Base-by-base conservation (phyloP, 495 filamentous ascomycete genomes). In the Aspergillus nanangensis region DNA sequence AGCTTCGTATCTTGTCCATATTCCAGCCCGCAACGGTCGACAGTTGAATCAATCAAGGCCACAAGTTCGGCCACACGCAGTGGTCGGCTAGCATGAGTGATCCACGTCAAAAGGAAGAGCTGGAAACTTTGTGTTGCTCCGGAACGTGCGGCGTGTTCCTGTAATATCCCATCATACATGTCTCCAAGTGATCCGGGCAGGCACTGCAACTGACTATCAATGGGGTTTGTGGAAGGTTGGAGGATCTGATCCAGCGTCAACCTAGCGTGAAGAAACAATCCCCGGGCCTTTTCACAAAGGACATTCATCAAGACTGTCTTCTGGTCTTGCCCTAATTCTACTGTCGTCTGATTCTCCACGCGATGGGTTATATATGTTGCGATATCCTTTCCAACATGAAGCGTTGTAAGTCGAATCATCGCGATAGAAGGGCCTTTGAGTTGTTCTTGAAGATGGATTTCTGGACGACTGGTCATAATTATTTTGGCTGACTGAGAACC, bases 11-110 rank as follows among this genome's bases (percentile, higher is more conserved):
- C 50, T 43, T 60, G 52, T 8, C 13, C 21, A 8, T 5, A 3
- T 3, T 37, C 15, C 8, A 44, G 34, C 11, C 41, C 48, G n/a
- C 34, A 14, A 15, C 34, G 36, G 13, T 50, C 23, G 25, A 38
- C 25, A 29, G 44, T 29, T 15, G 50, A 47, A 34, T 61, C 49
- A 21, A 69, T 48, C 51, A 71, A 51, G 2, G 63, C 59, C 13
- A 71, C 67, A 17, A 78, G 23, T 47, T 80, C 77, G 0, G 75
- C 53, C 1, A 78, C 51, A 21, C 75, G 71, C 7, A 79, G 58
- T 4, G 75, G 75, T 1, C 75, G 64, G n/a, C 53, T 60, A 3
- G 75, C 57, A 45, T 78, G 74, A 1, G 70, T 77, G 17, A 72
- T 68, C 56, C 61, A 72, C 29, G 63, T 55, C 4, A 78, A 51